These are phyloP conservation scores for Globisporangium orthogonon DNA, from an alignment of 352 stramenopile species.

Conservation along the genomic window DNA sequence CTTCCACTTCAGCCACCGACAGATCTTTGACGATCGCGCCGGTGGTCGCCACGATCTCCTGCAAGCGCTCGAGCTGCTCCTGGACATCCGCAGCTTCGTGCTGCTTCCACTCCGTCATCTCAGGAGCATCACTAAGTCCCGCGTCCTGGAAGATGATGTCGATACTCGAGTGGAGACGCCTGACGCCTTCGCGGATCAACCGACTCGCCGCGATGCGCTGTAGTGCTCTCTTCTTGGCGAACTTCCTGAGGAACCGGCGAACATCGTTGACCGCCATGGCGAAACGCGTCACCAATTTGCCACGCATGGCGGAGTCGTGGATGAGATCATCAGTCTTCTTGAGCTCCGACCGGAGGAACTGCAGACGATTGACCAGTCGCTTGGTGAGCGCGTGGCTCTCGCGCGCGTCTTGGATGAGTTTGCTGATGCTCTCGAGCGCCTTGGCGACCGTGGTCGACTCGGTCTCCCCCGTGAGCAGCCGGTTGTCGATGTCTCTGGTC, in stretches of 20 bases:
- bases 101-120: slow-evolving; percentile 7
- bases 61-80: slow-evolving; percentile 5
- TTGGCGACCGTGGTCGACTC: background rate
- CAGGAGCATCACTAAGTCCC: background rate
- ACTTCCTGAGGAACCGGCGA: background rate
- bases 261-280: background rate
- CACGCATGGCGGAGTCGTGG: background rate
- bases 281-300: background rate
- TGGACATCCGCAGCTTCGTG: slow-evolving; percentile 7
- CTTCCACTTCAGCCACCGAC: background rate
- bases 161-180: background rate
- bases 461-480: background rate
- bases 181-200: background rate
- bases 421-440: background rate
- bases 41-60: slow-evolving; percentile 7
- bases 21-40: slow-evolving; percentile 6
- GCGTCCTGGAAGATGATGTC: slow-evolving; percentile 6
- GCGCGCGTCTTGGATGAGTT: slow-evolving; percentile 3
- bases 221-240: slow-evolving; percentile 3
- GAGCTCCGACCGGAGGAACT: background rate
- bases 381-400: slow-evolving; percentile 5
- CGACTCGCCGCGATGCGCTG: slow-evolving; percentile 5
- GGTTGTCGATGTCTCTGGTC: background rate
- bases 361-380: slow-evolving; percentile 2
- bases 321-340: background rate